phyloP scores from a whole-genome alignment of 2,329 filamentous ascomycete species.

The Colletotrichum gigasporum region DNA sequence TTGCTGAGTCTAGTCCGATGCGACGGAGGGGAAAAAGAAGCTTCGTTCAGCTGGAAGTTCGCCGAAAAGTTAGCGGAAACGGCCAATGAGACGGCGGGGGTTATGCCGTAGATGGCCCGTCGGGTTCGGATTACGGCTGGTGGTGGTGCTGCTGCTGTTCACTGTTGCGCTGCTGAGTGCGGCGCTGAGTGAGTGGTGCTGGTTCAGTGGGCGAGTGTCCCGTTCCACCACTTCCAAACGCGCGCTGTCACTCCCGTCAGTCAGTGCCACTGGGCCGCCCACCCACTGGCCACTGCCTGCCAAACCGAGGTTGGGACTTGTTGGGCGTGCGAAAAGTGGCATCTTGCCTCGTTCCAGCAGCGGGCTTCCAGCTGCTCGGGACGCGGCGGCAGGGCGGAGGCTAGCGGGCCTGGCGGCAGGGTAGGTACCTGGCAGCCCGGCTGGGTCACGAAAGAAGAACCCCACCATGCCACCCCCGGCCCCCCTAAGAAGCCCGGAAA shows the following conservation, averaged over 20 bases:
- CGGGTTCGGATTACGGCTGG: background rate
- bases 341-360: too few species aligned
- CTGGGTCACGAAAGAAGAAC: background rate
- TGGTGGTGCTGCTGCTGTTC: background rate
- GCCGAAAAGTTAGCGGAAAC: background rate
- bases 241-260: too few species aligned
- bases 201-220: too few species aligned
- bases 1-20: too few species aligned
- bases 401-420: background rate
- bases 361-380: constrained; percentile 28
- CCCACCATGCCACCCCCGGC: background rate
- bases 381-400: constrained; percentile 26
- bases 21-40: background rate
- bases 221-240: too few species aligned
- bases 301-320: too few species aligned
- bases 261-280: too few species aligned
- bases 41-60: background rate
- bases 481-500: background rate
- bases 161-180: too few species aligned
- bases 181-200: too few species aligned
- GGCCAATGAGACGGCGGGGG: constrained; percentile 3
- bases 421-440: too few species aligned
- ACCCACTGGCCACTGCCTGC: too few species aligned
- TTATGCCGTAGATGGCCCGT: background rate
- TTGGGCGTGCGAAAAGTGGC: too few species aligned